A percentile compares a stretch with the other conserved stretches of the same genome.
These are phyloP conservation scores for Trypanosomatidae sp. DNA, from an alignment of 208 protist genomes.

Conservation along the genomic window DNA sequence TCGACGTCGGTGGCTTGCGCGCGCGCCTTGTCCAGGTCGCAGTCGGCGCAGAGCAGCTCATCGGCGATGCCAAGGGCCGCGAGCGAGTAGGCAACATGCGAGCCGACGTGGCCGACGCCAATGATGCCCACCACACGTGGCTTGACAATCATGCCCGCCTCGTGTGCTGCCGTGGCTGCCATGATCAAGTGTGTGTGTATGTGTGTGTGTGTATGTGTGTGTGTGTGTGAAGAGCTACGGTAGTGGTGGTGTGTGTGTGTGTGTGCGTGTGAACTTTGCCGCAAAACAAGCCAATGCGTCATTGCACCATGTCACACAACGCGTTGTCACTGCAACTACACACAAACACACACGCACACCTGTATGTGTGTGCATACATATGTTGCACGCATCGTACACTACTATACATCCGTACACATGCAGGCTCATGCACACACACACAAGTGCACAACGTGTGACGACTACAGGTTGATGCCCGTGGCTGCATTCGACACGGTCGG, in stretches of 20 bases:
- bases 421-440: background rate
- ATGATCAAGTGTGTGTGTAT: background rate
- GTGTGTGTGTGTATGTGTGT: background rate
- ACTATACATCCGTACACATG: background rate
- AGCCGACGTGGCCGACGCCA: conserved; percentile 22
- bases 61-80: conserved; percentile 19
- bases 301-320: too few species aligned
- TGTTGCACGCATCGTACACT: background rate
- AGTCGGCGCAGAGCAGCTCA: conserved; percentile 21
- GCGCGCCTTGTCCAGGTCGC: conserved; percentile 11
- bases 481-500: conserved; percentile 21
- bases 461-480: conserved; percentile 69
- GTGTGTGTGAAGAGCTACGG: background rate
- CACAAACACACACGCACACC: too few species aligned
- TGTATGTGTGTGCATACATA: background rate
- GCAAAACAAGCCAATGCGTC: background rate
- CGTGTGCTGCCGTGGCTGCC: background rate
- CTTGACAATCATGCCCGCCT: conserved; percentile 7
- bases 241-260: background rate
- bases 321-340: too few species aligned
- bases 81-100: conserved; percentile 25
- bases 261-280: too few species aligned
- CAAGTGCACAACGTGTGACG: background rate
- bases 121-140: conserved; percentile 24
- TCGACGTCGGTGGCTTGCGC: conserved; percentile 24